These are phyloP conservation scores for Scytalidium lignicola DNA, from an alignment of 2,329 filamentous ascomycete genomes.

Conservation along the genomic window DNA sequence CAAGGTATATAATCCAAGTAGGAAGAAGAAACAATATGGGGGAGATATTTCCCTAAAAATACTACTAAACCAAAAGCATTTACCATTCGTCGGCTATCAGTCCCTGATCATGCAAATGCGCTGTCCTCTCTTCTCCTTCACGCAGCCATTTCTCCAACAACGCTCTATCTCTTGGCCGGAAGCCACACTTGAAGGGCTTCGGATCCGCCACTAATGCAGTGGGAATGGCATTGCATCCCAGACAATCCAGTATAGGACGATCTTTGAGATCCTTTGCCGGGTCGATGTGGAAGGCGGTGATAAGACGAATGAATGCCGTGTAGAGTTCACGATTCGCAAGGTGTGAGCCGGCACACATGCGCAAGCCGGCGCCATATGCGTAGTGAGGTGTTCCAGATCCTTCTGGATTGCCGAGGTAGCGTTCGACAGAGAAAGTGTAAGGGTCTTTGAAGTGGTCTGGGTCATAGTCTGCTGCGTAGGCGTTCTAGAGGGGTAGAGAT, in stretches of 20 bases:
- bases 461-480: slow-evolving; percentile 72
- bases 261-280: slow-evolving; percentile 41
- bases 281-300: slow-evolving; percentile 52
- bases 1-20: no score
- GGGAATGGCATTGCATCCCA: slow-evolving; percentile 52
- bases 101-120: slow-evolving; percentile 1
- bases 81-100: slow-evolving; percentile 1
- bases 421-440: slow-evolving; percentile 60
- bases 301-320: slow-evolving; percentile 53
- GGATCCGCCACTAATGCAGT: slow-evolving; percentile 57
- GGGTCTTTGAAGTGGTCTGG: slow-evolving; percentile 61
- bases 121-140: slow-evolving; percentile 26
- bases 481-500: slow-evolving; percentile 45
- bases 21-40: no score
- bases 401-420: slow-evolving; percentile 52
- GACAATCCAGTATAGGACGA: slow-evolving; percentile 47
- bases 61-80: not conserved
- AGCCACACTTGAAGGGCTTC: slow-evolving; percentile 56
- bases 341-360: slow-evolving; percentile 60
- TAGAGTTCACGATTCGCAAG: slow-evolving; percentile 60
- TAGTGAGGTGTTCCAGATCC: slow-evolving; percentile 55
- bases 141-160: slow-evolving; percentile 48
- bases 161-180: slow-evolving; percentile 41
- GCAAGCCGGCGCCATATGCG: slow-evolving; percentile 56
- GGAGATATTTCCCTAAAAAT: no score